Evolutionary conservation across 2,329 filamentous ascomycete genomes (phyloP).

Genomic region (Cercospora zeina): DNA sequence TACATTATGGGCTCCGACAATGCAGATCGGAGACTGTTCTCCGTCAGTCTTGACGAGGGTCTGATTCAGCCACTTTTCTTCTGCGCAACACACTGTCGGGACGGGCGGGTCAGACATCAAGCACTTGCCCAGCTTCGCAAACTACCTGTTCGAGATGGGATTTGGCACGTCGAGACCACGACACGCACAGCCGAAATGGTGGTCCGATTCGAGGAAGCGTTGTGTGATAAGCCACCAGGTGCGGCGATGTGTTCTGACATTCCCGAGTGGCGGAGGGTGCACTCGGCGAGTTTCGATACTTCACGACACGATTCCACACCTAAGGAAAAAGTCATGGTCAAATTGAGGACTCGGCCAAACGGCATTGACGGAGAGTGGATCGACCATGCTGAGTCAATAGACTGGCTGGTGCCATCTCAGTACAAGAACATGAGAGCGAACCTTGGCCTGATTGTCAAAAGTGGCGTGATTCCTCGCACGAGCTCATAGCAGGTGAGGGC

Average conservation of each 20-base stretch:
- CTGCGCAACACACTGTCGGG: slow-evolving; percentile 36
- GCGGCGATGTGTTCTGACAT: slow-evolving; percentile 33
- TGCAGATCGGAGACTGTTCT: slow-evolving; percentile 34
- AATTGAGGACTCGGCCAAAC: slow-evolving; percentile 33
- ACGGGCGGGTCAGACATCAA: slow-evolving; percentile 33
- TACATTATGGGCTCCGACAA: slow-evolving; percentile 36
- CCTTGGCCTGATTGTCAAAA: slow-evolving; percentile 12
- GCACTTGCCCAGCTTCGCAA: slow-evolving; percentile 33
- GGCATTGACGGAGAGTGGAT: slow-evolving; percentile 38
- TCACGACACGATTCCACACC: slow-evolving; percentile 26
- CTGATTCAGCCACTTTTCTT: slow-evolving; percentile 37
- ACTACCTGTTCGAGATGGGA: slow-evolving; percentile 30
- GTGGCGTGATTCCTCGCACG: slow-evolving; percentile 1
- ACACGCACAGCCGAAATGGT: slow-evolving; percentile 30
- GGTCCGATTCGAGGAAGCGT: slow-evolving; percentile 33
- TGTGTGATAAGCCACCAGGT: slow-evolving; percentile 22
- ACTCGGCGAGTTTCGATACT: slow-evolving; percentile 32
- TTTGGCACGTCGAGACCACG: slow-evolving; percentile 38
- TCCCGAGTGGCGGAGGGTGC: slow-evolving; percentile 37
- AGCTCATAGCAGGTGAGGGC: neutral
- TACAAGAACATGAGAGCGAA: slow-evolving; percentile 15
- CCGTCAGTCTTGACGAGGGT: slow-evolving; percentile 37
- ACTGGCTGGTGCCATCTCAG: slow-evolving; percentile 29
- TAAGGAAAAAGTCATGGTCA: slow-evolving; percentile 27
- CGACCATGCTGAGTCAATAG: slow-evolving; percentile 29